Percentiles rank a stretch among this genome's conserved stretches.
These are phyloP conservation scores for Smittium culicis DNA, from an alignment of 371 early-diverging fungal genomes.

Conservation along the genomic window DNA sequence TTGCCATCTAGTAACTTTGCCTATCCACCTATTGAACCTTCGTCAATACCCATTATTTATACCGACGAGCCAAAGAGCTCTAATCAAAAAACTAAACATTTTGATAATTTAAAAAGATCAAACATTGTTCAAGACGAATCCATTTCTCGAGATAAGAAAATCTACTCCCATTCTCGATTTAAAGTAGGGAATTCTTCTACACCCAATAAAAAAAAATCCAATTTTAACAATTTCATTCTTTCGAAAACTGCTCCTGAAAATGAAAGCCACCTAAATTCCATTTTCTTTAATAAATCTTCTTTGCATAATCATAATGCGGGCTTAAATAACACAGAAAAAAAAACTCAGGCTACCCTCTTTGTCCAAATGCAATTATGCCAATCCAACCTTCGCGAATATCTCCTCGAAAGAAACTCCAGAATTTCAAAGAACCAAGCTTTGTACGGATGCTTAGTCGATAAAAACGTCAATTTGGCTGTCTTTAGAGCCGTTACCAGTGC, in stretches of 20 bases:
- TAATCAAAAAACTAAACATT: not conserved
- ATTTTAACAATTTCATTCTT: not conserved
- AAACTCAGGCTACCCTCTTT: slow-evolving; percentile 41
- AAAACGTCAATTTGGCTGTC: slow-evolving; percentile 29
- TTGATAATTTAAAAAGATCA: not conserved
- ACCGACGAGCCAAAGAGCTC: not conserved
- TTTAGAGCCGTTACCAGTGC: slow-evolving; percentile 78
- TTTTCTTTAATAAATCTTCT: not conserved
- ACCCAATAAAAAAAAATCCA: not conserved
- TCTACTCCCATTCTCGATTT: no score
- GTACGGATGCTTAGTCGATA: slow-evolving; percentile 16
- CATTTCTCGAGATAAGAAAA: not conserved
- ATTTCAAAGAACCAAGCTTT: slow-evolving; percentile 11
- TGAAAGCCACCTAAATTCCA: not conserved
- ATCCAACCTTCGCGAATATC: slow-evolving; percentile 46
- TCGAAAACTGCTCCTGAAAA: not conserved
- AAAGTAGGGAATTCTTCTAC: not conserved
- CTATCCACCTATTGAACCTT: not conserved
- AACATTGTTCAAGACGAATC: not conserved
- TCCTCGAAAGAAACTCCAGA: slow-evolving; percentile 35
- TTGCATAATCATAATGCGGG: no score
- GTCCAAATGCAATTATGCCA: slow-evolving; percentile 81
- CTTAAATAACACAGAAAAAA: not conserved
- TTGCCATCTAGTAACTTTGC: no score
- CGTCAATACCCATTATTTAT: not conserved